Base-by-base conservation (phyloP, 768 basidiomycete genomes). In the Boletales sp. region DNA sequence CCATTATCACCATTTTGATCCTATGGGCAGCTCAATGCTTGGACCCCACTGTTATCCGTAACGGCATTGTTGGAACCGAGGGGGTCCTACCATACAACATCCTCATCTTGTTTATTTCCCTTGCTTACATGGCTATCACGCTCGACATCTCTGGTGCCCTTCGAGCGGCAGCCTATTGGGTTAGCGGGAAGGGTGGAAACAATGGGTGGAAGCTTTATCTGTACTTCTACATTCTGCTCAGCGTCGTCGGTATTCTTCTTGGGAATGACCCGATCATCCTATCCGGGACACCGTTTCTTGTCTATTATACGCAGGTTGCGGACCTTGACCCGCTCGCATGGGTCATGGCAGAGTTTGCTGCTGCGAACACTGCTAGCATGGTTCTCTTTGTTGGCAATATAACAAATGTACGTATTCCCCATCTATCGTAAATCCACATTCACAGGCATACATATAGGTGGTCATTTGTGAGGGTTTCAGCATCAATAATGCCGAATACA, bases 231-330 rank as follows among this genome's bases (percentile, higher is more conserved):
- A 35, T 84, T 52, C 83, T 97, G 76, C 83, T 95, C 62, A 85
- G 88, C 12, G 62, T 79, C 13, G 74, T 85, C 52, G 93, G 90
- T 38, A 74, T 87, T 40, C 57, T 94, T 2, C 74, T 97, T 15
- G 94, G 94, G 7, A 97, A 97, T 60, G 92, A 97, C 68, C 94
- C 94, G 0, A 81, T 98, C 63, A 90, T 97, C 50, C 78, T 97
- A 42, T 90, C 87, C 11, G 94, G 93, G 2, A 95, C 94, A 0
- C 84, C 86, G 0, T 97, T 97, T 66, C 69, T 97, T 30, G 87
- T 85, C 7, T 97, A 97, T 60, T 91, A 92, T 59, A 94, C 93
- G 0, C 67, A 80, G 30, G 84, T 84, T 9, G 59, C 58, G 29
- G 19, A 66, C 37, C 69, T 83, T 19, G 50, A 81, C 27, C 80